Evolutionary conservation across 768 basidiomycete genomes (phyloP), one percentile per base, ranked within the genome.

Genomic region (Psilocybe azurescens): DNA sequence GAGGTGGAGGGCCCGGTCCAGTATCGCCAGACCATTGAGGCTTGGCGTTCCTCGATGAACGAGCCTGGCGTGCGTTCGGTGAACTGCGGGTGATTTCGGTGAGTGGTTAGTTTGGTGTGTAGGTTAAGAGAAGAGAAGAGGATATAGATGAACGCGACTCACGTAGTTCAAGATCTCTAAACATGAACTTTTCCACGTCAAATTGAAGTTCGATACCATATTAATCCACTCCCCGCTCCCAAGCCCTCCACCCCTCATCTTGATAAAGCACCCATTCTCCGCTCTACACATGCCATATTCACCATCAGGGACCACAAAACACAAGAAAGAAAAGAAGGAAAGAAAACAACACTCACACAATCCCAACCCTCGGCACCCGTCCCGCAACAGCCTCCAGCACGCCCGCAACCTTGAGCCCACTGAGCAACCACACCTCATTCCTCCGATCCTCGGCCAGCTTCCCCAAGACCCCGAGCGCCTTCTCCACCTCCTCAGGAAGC

Each of bases 181-280:
- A 73, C 92, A 95, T 0, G 89, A 78, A 4, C 75, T 79, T 77
- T 93, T 95, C 94, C 94, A 95, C 0, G 86, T 85, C 69, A 93
- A 73, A 72, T 94, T 91, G 67, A 89, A 82, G 68, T 89, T 90
- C 0, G 86, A 77, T 3, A 94, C 90, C 87, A 93, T 90, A 66
- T 87, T 90, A 63, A 92, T 82, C 94, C 94, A 95, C 46, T 83
- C 73, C 14, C 71, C 70, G 5, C 49, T 65, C 24, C 54, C 51
- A 13, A 48, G 64, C 3, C 64, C 65, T 5, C 58, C 65, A 4
- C 72, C 61, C 24, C 74, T 79, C 3, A 88, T 84, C 76, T 87
- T 90, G 69, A 94, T 84, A 71, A 87, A 95, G 72, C 94, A 95
- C 1, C 94, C 94, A 62, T 95, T 94, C 78, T 95, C 94, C 0